Base-by-base conservation (phyloP, 257 asterid species). In the Verbascum thapsus region DNA sequence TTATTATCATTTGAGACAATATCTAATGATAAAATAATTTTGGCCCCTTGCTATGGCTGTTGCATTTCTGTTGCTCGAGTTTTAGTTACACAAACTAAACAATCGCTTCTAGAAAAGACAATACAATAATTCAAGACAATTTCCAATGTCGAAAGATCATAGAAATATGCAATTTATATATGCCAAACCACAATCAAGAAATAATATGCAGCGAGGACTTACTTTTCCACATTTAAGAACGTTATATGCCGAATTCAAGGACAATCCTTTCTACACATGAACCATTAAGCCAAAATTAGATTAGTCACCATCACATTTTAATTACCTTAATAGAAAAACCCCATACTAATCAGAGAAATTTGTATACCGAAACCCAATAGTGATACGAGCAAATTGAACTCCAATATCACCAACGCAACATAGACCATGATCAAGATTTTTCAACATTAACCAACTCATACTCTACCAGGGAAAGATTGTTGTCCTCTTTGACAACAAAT, bases 401-500 rank as follows among this genome's bases (percentile, higher is more conserved):
- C 66, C 66, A 53, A 79, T 54, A 44, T 52, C 68, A 69, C 39
- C 63, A 60, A 56, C 52, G 43, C 56, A 42, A 60, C 50, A 64
- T 59, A 20, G 54, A 19, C 20, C 52, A 63, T 49, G 16, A 64
- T 75, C 78, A 78, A 72, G 87, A 78, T 79, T 86, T 81, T 67
- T 83, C 87, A 5, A 79, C 86, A 63, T 74, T 85, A 74, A 88
- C 96, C 84, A 85, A 64, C 78, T 88, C 96, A 15, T 88, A 88
- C 73, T 88, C 96, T 3, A 88, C 83, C 53, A 88, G 71, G 44
- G 96, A 88, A 18, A 88, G 63, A 69, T 88, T 85, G 80, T 85
- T 88, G 55, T 83, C 96, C 81, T 85, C 96, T 71, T 81, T 88
- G 64, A 88, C 89, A 66, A 70, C 80, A 61, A 85, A 83, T 0